Evolutionary conservation across 306 rosid species (phyloP).

Genomic region (Canavalia gladiata): DNA sequence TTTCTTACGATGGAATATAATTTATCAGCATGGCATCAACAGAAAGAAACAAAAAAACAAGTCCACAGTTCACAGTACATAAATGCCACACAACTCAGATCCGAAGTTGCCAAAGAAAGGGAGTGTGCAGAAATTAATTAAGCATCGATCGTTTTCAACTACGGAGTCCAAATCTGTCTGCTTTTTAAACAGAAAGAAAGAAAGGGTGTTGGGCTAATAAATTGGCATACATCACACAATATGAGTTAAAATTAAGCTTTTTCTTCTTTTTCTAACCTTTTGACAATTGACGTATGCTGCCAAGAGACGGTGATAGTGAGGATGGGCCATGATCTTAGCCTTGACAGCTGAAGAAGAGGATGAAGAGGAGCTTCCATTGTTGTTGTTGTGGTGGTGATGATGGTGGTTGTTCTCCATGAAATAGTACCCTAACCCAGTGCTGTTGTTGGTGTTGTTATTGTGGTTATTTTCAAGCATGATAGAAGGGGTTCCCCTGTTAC

Average conservation of each 20-base stretch:
- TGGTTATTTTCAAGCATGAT: constrained; percentile 47
- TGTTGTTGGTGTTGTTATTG: constrained; percentile 35
- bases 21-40: background rate
- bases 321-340: constrained; percentile 97
- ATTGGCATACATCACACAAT: background rate
- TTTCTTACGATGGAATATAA: constrained; percentile 23
- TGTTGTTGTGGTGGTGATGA: constrained; percentile 40
- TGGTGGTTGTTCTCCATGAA: constrained; percentile 68
- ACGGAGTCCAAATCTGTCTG: background rate
- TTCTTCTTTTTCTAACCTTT: constrained; percentile 64
- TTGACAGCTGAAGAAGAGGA: constrained; percentile 63
- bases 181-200: background rate
- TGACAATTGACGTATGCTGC: constrained; percentile 92
- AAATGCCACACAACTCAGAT: constrained; percentile 52
- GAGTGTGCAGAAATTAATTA: constrained; percentile 33
- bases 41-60: constrained; percentile 16
- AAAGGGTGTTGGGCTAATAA: background rate
- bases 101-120: constrained; percentile 44
- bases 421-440: constrained; percentile 58
- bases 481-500: constrained; percentile 51
- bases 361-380: constrained; percentile 53
- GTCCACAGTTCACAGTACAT: constrained; percentile 12
- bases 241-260: constrained; percentile 29
- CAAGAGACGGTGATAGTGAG: constrained; percentile 94
- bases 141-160: constrained; percentile 40